Evolutionary conservation across 768 basidiomycete genomes (phyloP).

Genomic region (Phaeotremella fagi): DNA sequence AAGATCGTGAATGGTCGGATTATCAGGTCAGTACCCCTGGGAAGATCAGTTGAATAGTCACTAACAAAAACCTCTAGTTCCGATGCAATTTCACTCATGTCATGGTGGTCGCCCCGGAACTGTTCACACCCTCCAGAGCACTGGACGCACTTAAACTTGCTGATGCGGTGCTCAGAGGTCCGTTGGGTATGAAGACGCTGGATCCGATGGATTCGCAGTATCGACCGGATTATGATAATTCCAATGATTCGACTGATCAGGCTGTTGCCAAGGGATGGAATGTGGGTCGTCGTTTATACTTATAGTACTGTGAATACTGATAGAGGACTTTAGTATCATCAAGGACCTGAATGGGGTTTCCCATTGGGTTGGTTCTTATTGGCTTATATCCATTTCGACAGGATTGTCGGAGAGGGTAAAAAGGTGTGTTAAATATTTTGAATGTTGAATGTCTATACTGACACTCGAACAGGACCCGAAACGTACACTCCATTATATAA

Average conservation of each 20-base stretch:
- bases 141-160: slow-evolving; percentile 73
- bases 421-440: slow-evolving; percentile 54
- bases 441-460: slow-evolving; percentile 1
- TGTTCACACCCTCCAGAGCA: slow-evolving; percentile 78
- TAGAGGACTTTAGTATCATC: slow-evolving; percentile 45
- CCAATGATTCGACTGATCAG: slow-evolving; percentile 80
- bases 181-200: slow-evolving; percentile 93
- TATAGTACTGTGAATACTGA: slow-evolving; percentile 2
- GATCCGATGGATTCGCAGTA: slow-evolving; percentile 85
- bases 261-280: slow-evolving; percentile 88
- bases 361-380: slow-evolving; percentile 91
- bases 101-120: slow-evolving; percentile 93
- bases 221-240: slow-evolving; percentile 85
- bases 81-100: slow-evolving; percentile 90
- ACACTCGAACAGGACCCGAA: slow-evolving; percentile 56
- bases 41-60: not conserved
- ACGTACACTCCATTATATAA: slow-evolving; percentile 73
- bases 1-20: slow-evolving; percentile 88
- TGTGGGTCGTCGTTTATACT: slow-evolving; percentile 61
- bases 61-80: slow-evolving; percentile 50
- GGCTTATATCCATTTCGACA: slow-evolving; percentile 86
- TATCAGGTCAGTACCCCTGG: slow-evolving; percentile 59
- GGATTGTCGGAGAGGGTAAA: slow-evolving; percentile 61
- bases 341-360: slow-evolving; percentile 96
- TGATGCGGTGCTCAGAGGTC: slow-evolving; percentile 73